Evolutionary conservation across 116 monocot genomes (phyloP).

Genomic region (Posidonia oceanica): DNA sequence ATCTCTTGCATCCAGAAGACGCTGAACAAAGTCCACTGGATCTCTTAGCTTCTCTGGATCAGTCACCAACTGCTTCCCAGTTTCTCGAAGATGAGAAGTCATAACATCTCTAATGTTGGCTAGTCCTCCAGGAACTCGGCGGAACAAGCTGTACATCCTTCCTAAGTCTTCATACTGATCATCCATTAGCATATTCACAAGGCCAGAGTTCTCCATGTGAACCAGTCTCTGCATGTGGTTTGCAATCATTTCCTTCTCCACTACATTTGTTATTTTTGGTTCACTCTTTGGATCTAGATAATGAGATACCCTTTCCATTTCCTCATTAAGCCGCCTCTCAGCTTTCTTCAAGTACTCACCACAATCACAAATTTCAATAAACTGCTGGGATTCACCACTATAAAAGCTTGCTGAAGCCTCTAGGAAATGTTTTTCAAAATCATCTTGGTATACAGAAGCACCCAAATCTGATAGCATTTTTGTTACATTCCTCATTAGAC

Average conservation of each 20-base stretch:
- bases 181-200: conserved; percentile 82
- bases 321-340: conserved; percentile 82
- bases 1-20: conserved; percentile 67
- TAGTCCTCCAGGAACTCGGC: conserved; percentile 72
- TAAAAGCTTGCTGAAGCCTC: conserved; percentile 81
- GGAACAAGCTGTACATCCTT: conserved; percentile 78
- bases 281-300: conserved; percentile 63
- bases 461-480: conserved; percentile 91
- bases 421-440: conserved; percentile 78
- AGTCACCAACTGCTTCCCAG: conserved; percentile 68
- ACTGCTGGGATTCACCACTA: conserved; percentile 68
- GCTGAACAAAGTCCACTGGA: conserved; percentile 94
- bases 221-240: conserved; percentile 94
- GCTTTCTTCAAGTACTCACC: conserved; percentile 80
- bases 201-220: conserved; percentile 93
- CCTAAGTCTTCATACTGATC: conserved; percentile 83
- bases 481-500: conserved; percentile 71
- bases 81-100: conserved; percentile 77
- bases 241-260: conserved; percentile 85
- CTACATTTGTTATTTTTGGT: conserved; percentile 64
- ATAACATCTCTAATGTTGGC: conserved; percentile 65
- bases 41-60: conserved; percentile 83
- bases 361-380: conserved; percentile 81
- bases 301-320: conserved; percentile 84
- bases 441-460: conserved; percentile 61